Percentiles rank a stretch among this genome's conserved stretches.
These are phyloP conservation scores for Pulicaria dysenterica DNA, from an alignment of 129 eudicot genomes.

Conservation along the genomic window DNA sequence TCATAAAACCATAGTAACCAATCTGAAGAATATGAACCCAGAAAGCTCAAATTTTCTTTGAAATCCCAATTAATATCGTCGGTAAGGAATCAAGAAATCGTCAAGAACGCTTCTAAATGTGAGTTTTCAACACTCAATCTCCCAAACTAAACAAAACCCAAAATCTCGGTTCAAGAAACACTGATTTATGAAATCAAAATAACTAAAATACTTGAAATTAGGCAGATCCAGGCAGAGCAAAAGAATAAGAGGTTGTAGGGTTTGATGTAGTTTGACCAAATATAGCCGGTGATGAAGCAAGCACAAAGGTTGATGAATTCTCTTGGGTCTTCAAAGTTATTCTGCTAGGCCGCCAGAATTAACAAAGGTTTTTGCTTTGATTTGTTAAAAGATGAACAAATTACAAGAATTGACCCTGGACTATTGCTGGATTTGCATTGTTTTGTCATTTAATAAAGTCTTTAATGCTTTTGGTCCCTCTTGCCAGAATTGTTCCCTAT, in stretches of 20 bases:
- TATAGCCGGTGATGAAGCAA: neutral
- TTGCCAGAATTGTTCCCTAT: neutral
- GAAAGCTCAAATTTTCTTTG: neutral
- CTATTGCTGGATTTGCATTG: slow-evolving; percentile 27
- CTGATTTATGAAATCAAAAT: slow-evolving; percentile 3
- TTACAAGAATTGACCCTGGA: slow-evolving; percentile 17
- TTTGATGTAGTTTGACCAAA: slow-evolving; percentile 33
- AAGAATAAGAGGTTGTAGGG: slow-evolving; percentile 19
- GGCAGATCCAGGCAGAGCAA: slow-evolving; percentile 19
- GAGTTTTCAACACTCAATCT: slow-evolving; percentile 4
- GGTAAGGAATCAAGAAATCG: slow-evolving; percentile 21
- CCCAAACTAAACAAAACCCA: neutral
- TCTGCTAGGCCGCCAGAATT: slow-evolving; percentile 32
- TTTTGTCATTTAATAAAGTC: slow-evolving; percentile 6
- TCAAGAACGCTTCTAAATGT: slow-evolving; percentile 20
- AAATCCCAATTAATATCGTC: slow-evolving; percentile 9
- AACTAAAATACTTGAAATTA: slow-evolving; percentile 5
- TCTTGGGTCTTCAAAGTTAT: slow-evolving; percentile 28
- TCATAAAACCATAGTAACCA: slow-evolving; percentile 31
- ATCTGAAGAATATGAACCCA: neutral
- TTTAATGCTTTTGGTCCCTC: slow-evolving; percentile 22
- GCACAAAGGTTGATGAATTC: slow-evolving; percentile 13
- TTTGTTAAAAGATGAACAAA: slow-evolving; percentile 19
- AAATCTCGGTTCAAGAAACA: neutral
- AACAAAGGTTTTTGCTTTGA: slow-evolving; percentile 38